Percentiles rank a stretch among this genome's conserved stretches.
These are phyloP conservation scores for Rhynchospora breviuscula DNA, from an alignment of 176 grass and related monocot genomes.

Conservation along the genomic window DNA sequence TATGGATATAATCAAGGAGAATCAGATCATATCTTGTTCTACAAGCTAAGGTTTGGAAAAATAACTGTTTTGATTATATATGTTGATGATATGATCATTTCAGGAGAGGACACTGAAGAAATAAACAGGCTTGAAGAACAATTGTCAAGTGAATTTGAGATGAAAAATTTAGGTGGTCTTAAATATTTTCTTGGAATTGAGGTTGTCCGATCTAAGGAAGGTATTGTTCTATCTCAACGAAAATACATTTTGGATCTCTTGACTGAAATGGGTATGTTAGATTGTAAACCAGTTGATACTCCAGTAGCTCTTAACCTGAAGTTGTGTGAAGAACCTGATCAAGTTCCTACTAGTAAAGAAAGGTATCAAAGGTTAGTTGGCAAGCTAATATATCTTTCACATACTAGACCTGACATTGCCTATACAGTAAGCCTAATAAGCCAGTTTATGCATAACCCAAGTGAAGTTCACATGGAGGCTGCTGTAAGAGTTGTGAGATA, in stretches of 20 bases:
- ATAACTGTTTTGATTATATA: neutral
- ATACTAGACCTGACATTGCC: neutral
- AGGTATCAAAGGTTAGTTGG: neutral
- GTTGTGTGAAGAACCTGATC: neutral
- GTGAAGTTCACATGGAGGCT: neutral
- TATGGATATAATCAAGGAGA: neutral
- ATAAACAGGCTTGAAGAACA: neutral
- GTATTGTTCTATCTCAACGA: neutral
- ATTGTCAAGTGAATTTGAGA: neutral
- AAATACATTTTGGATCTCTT: neutral
- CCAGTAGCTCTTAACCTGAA: neutral
- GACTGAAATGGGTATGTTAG: neutral
- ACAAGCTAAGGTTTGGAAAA: neutral
- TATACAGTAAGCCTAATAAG: neutral
- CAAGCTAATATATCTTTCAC: neutral
- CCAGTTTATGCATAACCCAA: neutral
- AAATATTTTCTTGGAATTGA: neutral
- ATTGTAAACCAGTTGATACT: neutral
- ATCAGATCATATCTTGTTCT: neutral
- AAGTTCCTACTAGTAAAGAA: neutral
- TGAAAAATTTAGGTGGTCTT: neutral
- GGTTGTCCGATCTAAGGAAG: neutral
- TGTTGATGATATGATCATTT: neutral
- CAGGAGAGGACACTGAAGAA: neutral
- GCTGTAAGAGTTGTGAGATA: neutral